Conservation (phyloP, 495 filamentous ascomycete species). For the Friedmanniomyces simplex region DNA sequence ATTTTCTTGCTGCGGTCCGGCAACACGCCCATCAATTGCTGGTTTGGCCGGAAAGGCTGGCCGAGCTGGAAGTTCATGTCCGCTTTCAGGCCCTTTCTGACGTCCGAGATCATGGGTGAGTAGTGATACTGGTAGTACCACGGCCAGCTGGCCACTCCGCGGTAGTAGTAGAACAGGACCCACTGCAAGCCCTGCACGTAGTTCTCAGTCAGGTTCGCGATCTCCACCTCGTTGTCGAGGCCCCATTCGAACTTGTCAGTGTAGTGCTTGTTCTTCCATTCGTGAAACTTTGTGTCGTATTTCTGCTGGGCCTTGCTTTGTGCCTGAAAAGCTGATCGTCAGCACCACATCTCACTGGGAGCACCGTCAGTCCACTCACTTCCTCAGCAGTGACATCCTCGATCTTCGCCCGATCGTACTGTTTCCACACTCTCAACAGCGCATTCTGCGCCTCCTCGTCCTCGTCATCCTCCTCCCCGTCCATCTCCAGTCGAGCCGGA, state of each 20-base stretch:
- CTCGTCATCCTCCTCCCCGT: constrained; percentile 49
- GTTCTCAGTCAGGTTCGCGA: constrained; percentile 80
- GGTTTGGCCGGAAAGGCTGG: constrained; percentile 85
- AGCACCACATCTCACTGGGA: no score
- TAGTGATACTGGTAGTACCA: constrained; percentile 98
- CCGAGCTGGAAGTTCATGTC: constrained; percentile 87
- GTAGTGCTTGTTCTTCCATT: constrained; percentile 94
- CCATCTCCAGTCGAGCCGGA: constrained; percentile 45
- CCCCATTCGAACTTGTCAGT: constrained; percentile 81
- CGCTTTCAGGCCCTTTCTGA: constrained; percentile 76
- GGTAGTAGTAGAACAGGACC: constrained; percentile 98
- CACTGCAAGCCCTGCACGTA: constrained; percentile 97
- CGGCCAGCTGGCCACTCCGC: constrained; percentile 92
- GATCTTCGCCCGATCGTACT: constrained; percentile 80
- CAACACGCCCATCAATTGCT: constrained; percentile 97
- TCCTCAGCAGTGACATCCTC: constrained; percentile 72
- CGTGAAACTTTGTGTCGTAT: constrained; percentile 76
- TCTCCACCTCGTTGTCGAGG: constrained; percentile 68
- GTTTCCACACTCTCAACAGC: constrained; percentile 69
- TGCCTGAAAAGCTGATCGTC: no score
- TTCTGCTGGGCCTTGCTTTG: constrained; percentile 64
- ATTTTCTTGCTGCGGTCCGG: constrained; percentile 96
- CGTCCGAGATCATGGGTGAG: constrained; percentile 94
- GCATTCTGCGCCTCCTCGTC: constrained; percentile 83
- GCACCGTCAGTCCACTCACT: no score